phyloP scores from a whole-genome alignment of 2,329 filamentous ascomycete species.

The Fusarium coffeatum region DNA sequence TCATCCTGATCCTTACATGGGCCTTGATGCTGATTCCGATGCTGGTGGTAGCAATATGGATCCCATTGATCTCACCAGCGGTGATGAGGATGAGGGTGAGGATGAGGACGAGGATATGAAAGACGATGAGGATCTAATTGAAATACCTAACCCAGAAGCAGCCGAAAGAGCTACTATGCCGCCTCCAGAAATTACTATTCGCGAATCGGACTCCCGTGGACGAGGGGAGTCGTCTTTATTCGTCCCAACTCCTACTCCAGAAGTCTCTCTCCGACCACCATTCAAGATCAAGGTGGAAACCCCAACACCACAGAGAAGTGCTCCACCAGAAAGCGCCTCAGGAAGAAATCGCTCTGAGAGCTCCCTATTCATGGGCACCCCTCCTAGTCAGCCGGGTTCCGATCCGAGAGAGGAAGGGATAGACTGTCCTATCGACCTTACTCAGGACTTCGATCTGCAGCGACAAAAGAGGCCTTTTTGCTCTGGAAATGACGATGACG shows the following conservation, averaged over 20 bases:
- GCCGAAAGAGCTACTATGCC: not conserved
- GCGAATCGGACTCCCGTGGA: too few species aligned
- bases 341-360: slow-evolving; percentile 20
- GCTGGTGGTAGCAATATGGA: not conserved
- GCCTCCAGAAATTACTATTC: not conserved
- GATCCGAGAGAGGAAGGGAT: not conserved
- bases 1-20: not conserved
- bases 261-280: not conserved
- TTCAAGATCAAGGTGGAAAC: slow-evolving; percentile 23
- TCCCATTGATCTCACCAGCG: not conserved
- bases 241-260: slow-evolving; percentile 4
- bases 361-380: slow-evolving; percentile 10
- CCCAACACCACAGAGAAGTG: too few species aligned
- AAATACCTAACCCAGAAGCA: not conserved
- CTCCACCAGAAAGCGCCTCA: slow-evolving; percentile 11
- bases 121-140: not conserved
- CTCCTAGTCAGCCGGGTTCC: slow-evolving; percentile 9
- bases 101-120: not conserved
- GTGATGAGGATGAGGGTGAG: not conserved
- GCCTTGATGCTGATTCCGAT: not conserved
- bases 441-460: not conserved
- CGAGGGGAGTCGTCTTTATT: slow-evolving; percentile 18
- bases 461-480: not conserved
- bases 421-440: not conserved
- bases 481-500: not conserved